Base-by-base conservation (phyloP, 306 rosid species). In the Prunus kanzakura region DNA sequence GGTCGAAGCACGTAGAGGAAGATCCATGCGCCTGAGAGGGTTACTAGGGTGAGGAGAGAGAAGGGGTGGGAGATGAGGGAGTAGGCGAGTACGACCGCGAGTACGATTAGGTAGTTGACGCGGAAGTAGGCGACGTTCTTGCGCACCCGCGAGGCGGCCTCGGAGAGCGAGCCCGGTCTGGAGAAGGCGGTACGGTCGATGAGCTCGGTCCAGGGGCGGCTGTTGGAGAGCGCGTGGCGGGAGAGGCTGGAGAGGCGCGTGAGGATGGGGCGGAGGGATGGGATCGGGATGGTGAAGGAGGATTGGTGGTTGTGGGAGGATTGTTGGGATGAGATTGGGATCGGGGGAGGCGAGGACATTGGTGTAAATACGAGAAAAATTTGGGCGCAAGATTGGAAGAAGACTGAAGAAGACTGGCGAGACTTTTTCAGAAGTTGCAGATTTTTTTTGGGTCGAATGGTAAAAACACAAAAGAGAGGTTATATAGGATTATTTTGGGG, bases 151-250 rank as follows among this genome's bases (percentile, higher is more conserved):
- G 79, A 85, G 57, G 76, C 25, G 14, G 86, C 91, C 51, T 88
- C 86, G 51, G 86, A 47, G 35, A 83, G 52, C 10, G 86, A 81
- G 18, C 30, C 23, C 2, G 86, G 89, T 2, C 68, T 23, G 56
- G 89, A 67, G 76, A 88, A 77, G 61, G 85, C 69, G 47, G 84
- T 77, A 54, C 85, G 78, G 77, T 88, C 84, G 56, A 74, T 1
- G 63, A 85, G 82, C 75, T 81, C 84, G 16, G 29, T 22, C 91
- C 84, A 83, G 38, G 86, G 85, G n/a, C 85, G 86, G 41, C 82
- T 80, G 63, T 76, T 72, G 45, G 78, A 30, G 72, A 80, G 80
- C 41, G 69, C 80, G 46, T 20, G 74, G 67, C 67, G 82, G 19
- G 49, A 54, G 49, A 80, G 60, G 45, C 64, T 43, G 71, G 75